phyloP scores from a whole-genome alignment of 805 yeast species.

The Yarrowia sp. region DNA sequence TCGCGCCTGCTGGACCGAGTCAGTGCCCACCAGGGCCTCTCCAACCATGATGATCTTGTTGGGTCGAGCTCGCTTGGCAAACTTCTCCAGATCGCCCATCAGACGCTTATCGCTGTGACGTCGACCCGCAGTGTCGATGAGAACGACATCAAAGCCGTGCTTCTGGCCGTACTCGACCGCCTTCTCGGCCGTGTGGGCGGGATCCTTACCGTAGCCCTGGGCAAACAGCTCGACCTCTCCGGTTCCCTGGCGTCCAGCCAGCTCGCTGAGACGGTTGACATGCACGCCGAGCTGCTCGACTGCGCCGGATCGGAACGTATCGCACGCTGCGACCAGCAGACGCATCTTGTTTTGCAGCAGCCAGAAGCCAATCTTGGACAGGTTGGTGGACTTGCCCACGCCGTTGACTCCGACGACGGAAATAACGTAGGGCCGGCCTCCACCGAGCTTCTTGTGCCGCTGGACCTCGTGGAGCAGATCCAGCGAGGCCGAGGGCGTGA shows the following conservation, averaged over 20 bases:
- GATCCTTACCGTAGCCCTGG: constrained; percentile 98
- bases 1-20: constrained; percentile 90
- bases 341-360: constrained; percentile 80
- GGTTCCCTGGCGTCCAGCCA: constrained; percentile 52
- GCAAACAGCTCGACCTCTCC: constrained; percentile 74
- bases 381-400: constrained; percentile 94
- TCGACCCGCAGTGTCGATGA: constrained; percentile 97
- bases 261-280: constrained; percentile 73
- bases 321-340: constrained; percentile 93
- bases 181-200: constrained; percentile 86
- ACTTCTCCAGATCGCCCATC: constrained; percentile 93
- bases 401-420: constrained; percentile 98
- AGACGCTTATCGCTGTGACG: constrained; percentile 91
- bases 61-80: constrained; percentile 93
- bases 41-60: constrained; percentile 98
- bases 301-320: constrained; percentile 96
- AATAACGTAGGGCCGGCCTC: constrained; percentile 75
- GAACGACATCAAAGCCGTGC: constrained; percentile 73
- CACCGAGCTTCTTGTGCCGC: constrained; percentile 38
- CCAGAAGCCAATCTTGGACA: constrained; percentile 95
- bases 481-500: constrained; percentile 89
- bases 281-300: constrained; percentile 97
- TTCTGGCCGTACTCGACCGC: constrained; percentile 78
- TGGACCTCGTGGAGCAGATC: constrained; percentile 82
- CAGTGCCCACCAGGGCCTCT: constrained; percentile 96